Conservation (phyloP, 2,329 filamentous ascomycete genomes). For the Talaromyces sp. region DNA sequence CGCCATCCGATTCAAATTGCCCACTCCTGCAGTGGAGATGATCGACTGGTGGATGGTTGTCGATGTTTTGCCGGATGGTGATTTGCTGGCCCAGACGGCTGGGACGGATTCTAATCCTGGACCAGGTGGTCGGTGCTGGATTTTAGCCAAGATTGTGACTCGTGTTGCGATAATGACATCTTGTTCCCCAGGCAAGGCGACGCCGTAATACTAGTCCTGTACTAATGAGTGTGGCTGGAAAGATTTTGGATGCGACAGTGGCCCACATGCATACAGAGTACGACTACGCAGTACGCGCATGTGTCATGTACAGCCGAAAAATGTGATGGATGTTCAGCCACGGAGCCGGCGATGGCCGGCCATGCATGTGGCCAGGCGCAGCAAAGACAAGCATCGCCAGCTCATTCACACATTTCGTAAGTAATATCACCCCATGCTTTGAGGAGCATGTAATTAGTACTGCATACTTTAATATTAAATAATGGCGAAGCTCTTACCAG, state of each 20-base stretch:
- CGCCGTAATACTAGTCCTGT: no score
- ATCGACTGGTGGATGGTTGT: background rate
- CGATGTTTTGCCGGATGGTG: background rate
- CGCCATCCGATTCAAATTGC: background rate
- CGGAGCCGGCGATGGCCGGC: no score
- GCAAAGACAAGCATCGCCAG: no score
- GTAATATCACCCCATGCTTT: no score
- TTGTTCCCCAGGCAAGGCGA: background rate
- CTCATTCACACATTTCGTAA: no score
- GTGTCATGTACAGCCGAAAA: background rate
- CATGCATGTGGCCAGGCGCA: no score
- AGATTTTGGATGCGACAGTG: background rate
- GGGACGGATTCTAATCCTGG: background rate
- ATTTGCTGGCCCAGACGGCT: constrained; percentile 4
- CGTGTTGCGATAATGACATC: background rate
- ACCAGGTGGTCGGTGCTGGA: background rate
- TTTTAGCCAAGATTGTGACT: background rate
- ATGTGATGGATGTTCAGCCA: no score
- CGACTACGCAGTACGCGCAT: no score
- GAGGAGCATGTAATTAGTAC: no score
- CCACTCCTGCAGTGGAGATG: background rate
- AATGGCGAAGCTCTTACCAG: no score
- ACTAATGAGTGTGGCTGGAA: background rate
- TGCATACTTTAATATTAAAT: no score
- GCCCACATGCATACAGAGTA: background rate